Percentiles rank a stretch among this genome's conserved stretches.
Conservation (phyloP, 2,329 filamentous ascomycete genomes). For the Penicillium expansum region DNA sequence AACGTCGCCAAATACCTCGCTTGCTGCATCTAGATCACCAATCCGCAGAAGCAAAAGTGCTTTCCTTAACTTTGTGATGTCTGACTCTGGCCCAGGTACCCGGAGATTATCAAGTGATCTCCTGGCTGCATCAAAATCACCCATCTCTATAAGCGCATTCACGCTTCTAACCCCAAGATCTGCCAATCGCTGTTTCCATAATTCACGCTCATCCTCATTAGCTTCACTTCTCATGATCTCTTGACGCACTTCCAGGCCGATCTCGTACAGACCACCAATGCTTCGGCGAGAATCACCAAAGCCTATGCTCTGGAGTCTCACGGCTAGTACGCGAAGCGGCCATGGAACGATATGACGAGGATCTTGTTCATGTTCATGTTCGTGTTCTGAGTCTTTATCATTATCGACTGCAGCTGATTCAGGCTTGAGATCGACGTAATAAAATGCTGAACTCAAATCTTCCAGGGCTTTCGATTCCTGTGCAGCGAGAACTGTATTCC, state of each 20-base stretch:
- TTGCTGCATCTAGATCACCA: constrained; percentile 70
- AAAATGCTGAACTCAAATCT: constrained; percentile 59
- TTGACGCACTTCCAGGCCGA: constrained; percentile 72
- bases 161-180: constrained; percentile 69
- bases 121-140: constrained; percentile 76
- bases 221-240: constrained; percentile 53
- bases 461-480: constrained; percentile 63
- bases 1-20: constrained; percentile 48
- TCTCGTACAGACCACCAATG: constrained; percentile 86
- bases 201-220: constrained; percentile 54
- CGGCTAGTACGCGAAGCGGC: constrained; percentile 77
- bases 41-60: constrained; percentile 73
- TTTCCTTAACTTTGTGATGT: constrained; percentile 40
- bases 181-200: constrained; percentile 70
- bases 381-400: constrained; percentile 63
- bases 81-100: constrained; percentile 29
- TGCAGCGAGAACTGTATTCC: constrained; percentile 65
- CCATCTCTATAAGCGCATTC: constrained; percentile 62
- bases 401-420: constrained; percentile 34
- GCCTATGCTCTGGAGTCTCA: constrained; percentile 79
- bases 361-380: constrained; percentile 62
- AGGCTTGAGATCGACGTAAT: constrained; percentile 38
- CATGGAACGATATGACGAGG: constrained; percentile 77
- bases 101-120: constrained; percentile 66
- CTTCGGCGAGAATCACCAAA: constrained; percentile 80